Percentiles rank a stretch among this genome's conserved stretches.
These are phyloP conservation scores for Xylaria nigripes DNA, from an alignment of 495 filamentous ascomycete genomes.

Conservation along the genomic window DNA sequence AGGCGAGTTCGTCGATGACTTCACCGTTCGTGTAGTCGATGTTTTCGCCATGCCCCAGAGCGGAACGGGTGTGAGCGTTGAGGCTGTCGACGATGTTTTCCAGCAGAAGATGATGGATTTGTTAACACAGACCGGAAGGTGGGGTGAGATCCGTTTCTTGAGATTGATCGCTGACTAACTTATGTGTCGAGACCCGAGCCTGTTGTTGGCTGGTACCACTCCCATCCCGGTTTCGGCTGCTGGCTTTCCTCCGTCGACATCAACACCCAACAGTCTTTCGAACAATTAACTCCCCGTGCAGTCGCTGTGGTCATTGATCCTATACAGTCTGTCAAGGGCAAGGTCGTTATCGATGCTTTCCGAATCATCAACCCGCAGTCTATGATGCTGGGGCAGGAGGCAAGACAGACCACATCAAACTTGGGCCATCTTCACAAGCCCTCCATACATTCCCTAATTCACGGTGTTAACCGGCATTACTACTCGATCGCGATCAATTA, in stretches of 20 bases:
- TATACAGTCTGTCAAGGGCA: constrained; percentile 98
- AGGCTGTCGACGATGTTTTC: constrained; percentile 96
- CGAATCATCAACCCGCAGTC: constrained; percentile 97
- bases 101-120: constrained; percentile 99
- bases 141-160: constrained; percentile 20
- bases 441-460: constrained; percentile 97
- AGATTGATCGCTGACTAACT: neutral
- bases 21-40: constrained; percentile 94
- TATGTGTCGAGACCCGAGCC: constrained; percentile 65
- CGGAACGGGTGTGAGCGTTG: constrained; percentile 95
- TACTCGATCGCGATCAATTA: constrained; percentile 99
- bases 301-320: constrained; percentile 97
- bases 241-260: constrained; percentile 99
- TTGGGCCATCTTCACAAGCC: constrained; percentile 97
- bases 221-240: constrained; percentile 97
- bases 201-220: constrained; percentile 99
- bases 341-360: constrained; percentile 98
- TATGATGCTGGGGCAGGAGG: constrained; percentile 97
- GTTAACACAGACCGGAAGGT: constrained; percentile 94
- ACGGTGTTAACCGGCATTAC: constrained; percentile 96
- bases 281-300: constrained; percentile 90
- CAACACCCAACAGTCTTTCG: constrained; percentile 98
- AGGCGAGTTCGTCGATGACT: constrained; percentile 97
- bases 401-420: constrained; percentile 96
- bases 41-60: constrained; percentile 99